These are phyloP conservation scores for Citrus unshiu DNA, from an alignment of 345 rosid genomes.

Conservation along the genomic window DNA sequence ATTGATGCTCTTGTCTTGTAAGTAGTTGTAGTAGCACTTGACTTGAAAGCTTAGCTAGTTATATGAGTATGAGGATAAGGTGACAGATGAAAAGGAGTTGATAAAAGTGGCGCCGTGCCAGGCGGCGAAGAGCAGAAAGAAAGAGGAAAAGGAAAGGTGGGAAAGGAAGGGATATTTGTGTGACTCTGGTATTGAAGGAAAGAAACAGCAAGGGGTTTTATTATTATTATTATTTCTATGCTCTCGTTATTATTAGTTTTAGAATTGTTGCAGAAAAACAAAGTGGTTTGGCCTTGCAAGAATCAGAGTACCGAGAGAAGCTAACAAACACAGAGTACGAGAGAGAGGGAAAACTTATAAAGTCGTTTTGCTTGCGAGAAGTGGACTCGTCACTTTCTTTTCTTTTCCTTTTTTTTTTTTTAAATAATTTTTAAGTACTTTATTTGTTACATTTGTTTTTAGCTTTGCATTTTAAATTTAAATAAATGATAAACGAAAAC, in stretches of 20 bases:
- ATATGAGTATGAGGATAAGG: not conserved
- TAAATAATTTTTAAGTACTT: too few relatives aligned
- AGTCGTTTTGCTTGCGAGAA: not conserved
- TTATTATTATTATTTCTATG: not conserved
- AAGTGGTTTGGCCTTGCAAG: not conserved
- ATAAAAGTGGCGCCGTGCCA: not conserved
- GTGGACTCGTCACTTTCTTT: not conserved
- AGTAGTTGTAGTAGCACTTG: not conserved
- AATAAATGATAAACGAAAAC: too few relatives aligned
- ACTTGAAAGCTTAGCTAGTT: too few relatives aligned
- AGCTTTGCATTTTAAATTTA: not conserved
- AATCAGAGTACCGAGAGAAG: not conserved
- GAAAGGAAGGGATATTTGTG: not conserved
- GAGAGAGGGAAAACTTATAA: not conserved
- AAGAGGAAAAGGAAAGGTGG: not conserved
- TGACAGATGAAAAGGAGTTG: not conserved
- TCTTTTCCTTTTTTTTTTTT: too few relatives aligned
- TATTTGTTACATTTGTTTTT: not conserved
- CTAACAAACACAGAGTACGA: not conserved
- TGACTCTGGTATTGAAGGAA: not conserved
- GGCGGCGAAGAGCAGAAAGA: slow-evolving; percentile 9
- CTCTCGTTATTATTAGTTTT: not conserved
- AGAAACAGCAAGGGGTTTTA: not conserved
- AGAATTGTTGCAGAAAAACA: not conserved
- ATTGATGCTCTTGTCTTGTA: too few relatives aligned